These are phyloP conservation scores for Spiraea crenata DNA, from an alignment of 331 rosid genomes.

Conservation along the genomic window DNA sequence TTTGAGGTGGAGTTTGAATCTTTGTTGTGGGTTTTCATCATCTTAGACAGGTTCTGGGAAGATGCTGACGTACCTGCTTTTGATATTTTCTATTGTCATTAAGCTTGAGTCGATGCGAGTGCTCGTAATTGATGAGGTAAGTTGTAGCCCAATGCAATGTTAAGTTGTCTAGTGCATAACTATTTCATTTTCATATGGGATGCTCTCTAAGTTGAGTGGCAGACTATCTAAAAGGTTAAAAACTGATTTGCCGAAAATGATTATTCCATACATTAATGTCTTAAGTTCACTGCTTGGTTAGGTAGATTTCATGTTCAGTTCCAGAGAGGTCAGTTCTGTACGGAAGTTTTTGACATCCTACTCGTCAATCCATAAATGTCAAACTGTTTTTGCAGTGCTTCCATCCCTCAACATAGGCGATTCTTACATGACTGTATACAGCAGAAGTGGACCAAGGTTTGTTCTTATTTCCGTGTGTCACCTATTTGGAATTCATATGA, in stretches of 20 bases:
- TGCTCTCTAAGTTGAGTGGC: background rate
- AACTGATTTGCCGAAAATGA: background rate
- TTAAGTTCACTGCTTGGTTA: conserved; percentile 27
- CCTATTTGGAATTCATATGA: conserved; percentile 4
- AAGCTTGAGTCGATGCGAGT: conserved; percentile 63
- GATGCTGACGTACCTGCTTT: conserved; percentile 80
- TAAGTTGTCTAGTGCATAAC: background rate
- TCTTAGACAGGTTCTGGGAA: conserved; percentile 99
- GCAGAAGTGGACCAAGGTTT: conserved; percentile 96
- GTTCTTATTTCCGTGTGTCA: conserved; percentile 23
- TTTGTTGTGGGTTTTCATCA: conserved; percentile 24
- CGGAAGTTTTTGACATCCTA: conserved; percentile 81
- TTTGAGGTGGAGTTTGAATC: background rate
- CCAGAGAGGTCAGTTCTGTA: conserved; percentile 77
- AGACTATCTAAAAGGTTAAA: background rate
- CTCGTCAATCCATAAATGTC: conserved; percentile 66
- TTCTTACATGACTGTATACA: conserved; percentile 81
- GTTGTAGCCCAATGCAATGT: background rate
- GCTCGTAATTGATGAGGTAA: conserved; percentile 91
- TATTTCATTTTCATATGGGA: background rate
- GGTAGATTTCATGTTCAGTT: conserved; percentile 92
- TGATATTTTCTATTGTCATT: conserved; percentile 54
- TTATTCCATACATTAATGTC: background rate
- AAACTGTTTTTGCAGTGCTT: conserved; percentile 93
- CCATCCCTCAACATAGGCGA: conserved; percentile 87